phyloP scores from a whole-genome alignment of 2,329 filamentous ascomycete species.

The Phyllosticta paracitricarpa region DNA sequence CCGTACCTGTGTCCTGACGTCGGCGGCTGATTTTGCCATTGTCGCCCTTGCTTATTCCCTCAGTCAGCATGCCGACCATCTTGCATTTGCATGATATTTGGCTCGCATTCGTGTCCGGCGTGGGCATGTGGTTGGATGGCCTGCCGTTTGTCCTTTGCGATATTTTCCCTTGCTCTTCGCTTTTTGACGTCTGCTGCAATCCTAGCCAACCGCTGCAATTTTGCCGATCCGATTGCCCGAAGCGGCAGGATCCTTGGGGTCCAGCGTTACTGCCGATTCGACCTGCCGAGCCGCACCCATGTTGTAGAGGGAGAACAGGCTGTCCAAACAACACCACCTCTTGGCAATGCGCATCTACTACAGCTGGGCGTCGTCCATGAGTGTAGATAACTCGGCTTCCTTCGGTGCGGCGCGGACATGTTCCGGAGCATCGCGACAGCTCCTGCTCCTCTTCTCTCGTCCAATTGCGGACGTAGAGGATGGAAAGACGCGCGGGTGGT shows the following conservation, averaged over 20 bases:
- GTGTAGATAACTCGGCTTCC: not conserved
- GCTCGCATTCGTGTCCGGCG: not conserved
- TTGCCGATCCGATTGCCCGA: not conserved
- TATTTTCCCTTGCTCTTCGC: not conserved
- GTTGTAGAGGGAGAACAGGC: not conserved
- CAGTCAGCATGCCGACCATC: not conserved
- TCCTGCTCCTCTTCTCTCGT: not conserved
- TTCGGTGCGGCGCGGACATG: not conserved
- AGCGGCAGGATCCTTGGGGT: not conserved
- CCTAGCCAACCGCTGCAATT: too few relatives aligned
- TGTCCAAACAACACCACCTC: not conserved
- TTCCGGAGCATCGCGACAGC: not conserved
- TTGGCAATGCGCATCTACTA: not conserved
- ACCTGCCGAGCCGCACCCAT: not conserved
- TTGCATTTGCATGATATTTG: not conserved
- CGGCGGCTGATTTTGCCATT: not conserved
- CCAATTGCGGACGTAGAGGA: not conserved
- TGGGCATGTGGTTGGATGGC: not conserved
- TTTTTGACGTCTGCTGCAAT: not conserved
- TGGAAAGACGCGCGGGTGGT: not conserved
- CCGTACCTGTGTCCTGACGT: not conserved
- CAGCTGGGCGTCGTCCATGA: not conserved
- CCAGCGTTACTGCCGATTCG: not conserved
- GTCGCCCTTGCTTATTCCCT: not conserved
- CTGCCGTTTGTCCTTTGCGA: not conserved